Conservation (phyloP, 164 flowering plant species). For the Vitis vinifera region ASM3070453v1 NC_081822.1:2722001-2722500, state of each 20-base stretch:
- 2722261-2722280: background rate
- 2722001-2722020: constrained; percentile 64
- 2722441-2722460: too few species aligned
- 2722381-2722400: too few species aligned
- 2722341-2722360: too few species aligned
- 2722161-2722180: background rate
- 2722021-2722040: constrained; percentile 79
- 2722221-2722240: background rate
- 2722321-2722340: too few species aligned
- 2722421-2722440: too few species aligned
- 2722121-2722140: background rate
- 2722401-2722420: too few species aligned
- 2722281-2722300: too few species aligned
- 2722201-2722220: background rate
- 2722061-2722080: constrained; percentile 36
- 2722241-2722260: background rate
- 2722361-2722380: too few species aligned
- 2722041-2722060: constrained; percentile 82
- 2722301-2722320: too few species aligned
- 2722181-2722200: background rate
- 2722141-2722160: background rate
- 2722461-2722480: too few species aligned
- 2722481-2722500: too few species aligned
- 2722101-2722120: background rate
- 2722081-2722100: background rate